Evolutionary conservation across 1,284 basidiomycete species (phyloP), one percentile per base, ranked within the genome.

Genomic region (Sanguinoderma infundibulare): DNA sequence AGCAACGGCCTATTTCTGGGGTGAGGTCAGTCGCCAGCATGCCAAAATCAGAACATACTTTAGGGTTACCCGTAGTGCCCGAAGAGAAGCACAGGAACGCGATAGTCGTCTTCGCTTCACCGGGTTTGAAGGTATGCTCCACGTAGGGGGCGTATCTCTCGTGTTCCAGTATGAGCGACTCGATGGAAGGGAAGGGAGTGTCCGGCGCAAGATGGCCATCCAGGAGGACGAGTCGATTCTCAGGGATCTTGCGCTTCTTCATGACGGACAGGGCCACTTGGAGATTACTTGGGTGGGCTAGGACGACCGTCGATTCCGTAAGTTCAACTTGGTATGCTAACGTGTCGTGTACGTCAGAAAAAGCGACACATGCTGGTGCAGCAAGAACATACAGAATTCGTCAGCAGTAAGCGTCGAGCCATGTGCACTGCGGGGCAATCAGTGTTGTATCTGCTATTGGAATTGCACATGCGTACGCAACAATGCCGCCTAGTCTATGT

Each of bases 31-130:
- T 17, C 26, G 32, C 35, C 6, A n/a, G 6, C 30, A 26, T 2
- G 3, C 8, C 28, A 17, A 5, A 7, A 40, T 2, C 1, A 24
- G 20, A 9, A 9, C 49, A 44, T 61, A 85, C 89, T 81, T 93
- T 93, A 1, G 92, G 90, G 66, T 83, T 85, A 8, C 90, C 90
- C 64, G 91, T 94, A 2, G 92, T 94, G n/a, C 92, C 92, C 51
- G 87, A 90, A 0, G 89, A 92, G 72, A 94, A 92, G 49, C 81
- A 87, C 34, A 92, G 74, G 64, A 92, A 86, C 0, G 91, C 91
- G 5, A 91, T 63, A 58, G 86, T 85, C 9, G 76, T 84, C 69
- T 80, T 84, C 15, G 78, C 83, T 71, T 91, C 89, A 0, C 86
- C 89, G 1, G 81, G 76, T n/a, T 67, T 71, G 34, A 92, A 75